Percentiles rank a stretch among this genome's conserved stretches.
Evolutionary conservation across 2,329 filamentous ascomycete species (phyloP).

Genomic region (Venturia carpophila): DNA sequence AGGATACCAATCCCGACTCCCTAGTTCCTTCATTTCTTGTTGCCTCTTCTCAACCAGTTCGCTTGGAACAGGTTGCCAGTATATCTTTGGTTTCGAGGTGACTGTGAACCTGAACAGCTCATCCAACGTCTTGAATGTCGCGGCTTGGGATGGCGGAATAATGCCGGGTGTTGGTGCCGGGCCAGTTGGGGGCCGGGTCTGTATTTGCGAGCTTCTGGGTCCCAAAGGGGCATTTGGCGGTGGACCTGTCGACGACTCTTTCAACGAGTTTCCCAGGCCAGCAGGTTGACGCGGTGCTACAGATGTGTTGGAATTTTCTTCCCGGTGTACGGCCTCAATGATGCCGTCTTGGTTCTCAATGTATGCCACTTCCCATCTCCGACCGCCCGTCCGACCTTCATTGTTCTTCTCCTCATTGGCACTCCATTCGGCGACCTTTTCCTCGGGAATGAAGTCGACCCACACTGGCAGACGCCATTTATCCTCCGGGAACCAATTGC

Average conservation of each 20-base stretch:
- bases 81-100: slow-evolving; percentile 54
- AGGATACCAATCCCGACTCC: slow-evolving; percentile 34
- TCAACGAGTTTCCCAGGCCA: background rate
- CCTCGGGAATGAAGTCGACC: slow-evolving; percentile 81
- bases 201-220: background rate
- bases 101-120: slow-evolving; percentile 51
- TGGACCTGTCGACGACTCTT: slow-evolving; percentile 3
- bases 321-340: slow-evolving; percentile 21
- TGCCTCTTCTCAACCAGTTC: slow-evolving; percentile 58
- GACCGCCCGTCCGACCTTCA: slow-evolving; percentile 36
- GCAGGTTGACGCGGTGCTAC: slow-evolving; percentile 10
- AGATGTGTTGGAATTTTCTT: slow-evolving; percentile 13
- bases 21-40: slow-evolving; percentile 46
- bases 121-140: slow-evolving; percentile 48
- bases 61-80: slow-evolving; percentile 57
- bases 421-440: slow-evolving; percentile 67
- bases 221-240: background rate
- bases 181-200: background rate
- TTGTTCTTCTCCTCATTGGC: slow-evolving; percentile 51
- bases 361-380: slow-evolving; percentile 69
- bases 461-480: slow-evolving; percentile 73
- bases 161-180: slow-evolving; percentile 4
- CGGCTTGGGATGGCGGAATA: background rate
- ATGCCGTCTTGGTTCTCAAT: slow-evolving; percentile 46
- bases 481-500: slow-evolving; percentile 76